These are phyloP conservation scores for Leishmania guyanensis DNA, from an alignment of 208 protist species.

Conservation along the genomic window DNA sequence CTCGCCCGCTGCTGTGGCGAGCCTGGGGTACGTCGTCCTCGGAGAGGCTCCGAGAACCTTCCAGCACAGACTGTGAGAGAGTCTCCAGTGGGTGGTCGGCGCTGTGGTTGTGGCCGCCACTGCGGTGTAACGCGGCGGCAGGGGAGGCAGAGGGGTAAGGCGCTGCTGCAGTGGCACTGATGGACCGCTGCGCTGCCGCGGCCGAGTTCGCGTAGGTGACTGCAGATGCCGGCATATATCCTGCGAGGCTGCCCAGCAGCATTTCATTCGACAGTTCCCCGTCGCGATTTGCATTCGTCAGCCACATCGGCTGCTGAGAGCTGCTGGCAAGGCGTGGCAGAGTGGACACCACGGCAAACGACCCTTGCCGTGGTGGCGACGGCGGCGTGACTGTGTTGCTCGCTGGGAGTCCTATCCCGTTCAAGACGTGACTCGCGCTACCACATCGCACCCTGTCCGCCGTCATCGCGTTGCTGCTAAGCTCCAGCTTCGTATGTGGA, in stretches of 20 bases:
- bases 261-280: neutral
- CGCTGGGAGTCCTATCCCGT: neutral
- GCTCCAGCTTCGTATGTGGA: neutral
- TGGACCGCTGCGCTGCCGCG: neutral
- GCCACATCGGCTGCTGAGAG: neutral
- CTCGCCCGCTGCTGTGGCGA: neutral
- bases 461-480: neutral
- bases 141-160: neutral
- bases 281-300: neutral
- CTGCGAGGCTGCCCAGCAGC: constrained; percentile 25
- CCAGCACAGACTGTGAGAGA: neutral
- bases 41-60: neutral
- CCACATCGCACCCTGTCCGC: constrained; percentile 1
- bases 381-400: neutral
- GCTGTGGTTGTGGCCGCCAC: neutral
- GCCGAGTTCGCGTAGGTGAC: constrained; percentile 18
- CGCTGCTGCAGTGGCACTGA: neutral
- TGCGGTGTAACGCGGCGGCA: neutral
- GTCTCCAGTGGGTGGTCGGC: neutral
- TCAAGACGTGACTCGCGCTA: neutral
- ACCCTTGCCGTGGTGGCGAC: neutral
- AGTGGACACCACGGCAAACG: neutral
- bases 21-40: neutral
- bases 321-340: neutral
- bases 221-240: constrained; percentile 12